Evolutionary conservation across 805 yeast species (phyloP), one percentile per base, ranked within the genome.

Genomic region (Hanseniaspora osmophila): DNA sequence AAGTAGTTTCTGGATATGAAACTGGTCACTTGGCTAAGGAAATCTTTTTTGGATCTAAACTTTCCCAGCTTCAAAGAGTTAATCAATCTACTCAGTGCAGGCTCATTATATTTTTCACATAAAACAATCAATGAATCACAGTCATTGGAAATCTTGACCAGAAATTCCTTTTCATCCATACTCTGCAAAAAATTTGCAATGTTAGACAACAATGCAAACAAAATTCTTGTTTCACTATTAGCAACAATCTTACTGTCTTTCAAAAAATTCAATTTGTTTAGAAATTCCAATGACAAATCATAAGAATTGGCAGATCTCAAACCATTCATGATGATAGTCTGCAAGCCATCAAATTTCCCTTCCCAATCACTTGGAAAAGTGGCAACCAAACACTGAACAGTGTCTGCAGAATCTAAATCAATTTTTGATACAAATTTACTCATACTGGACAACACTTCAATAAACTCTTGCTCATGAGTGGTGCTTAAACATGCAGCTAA

Each of bases 301-400:
- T 80, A 83, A 0, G 96, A 75, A 43, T 77, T 75, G 1, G 87
- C 68, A 0, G 96, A 87, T 44, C 95, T 66, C 47, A 94, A 65
- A 0, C 99, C 99, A 41, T 78, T 75, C 73, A 86, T 67, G 0
- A 88, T 77, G 16, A 82, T 70, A 40, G 74, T 79, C 54, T 87
- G 95, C 6, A 92, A 66, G 0, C 97, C 97, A 55, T 81, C 90
- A 60, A 87, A 92, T 47, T 78, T 74, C 1, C 96, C 95, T 57
- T 88, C 95, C 98, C 97, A 92, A 47, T 84, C 81, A 0, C 92
- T 78, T 0, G 99, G 99, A 58, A 88, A 92, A 0, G 92, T 83
- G 0, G 92, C 74, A 15, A 84, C 75, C 48, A 88, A 69, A 59
- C 94, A 80, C 19, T 81, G 77, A 1, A 87, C 90, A 0, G 94